Conservation (phyloP, 306 rosid genomes). For the Dalbergia oliveri region DNA sequence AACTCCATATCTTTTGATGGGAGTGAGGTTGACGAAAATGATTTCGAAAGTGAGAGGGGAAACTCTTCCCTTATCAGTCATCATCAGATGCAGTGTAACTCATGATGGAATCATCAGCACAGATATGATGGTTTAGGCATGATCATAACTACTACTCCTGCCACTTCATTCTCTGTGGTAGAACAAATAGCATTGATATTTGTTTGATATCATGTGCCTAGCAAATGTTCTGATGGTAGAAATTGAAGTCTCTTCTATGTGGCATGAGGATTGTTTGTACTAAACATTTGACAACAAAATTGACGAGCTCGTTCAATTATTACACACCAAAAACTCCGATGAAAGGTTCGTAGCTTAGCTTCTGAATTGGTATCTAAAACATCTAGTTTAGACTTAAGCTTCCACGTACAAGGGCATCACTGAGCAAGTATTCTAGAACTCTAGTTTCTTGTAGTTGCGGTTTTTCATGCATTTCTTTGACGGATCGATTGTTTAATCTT, state of each 20-base stretch:
- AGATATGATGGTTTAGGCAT: conserved; percentile 26
- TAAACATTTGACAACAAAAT: conserved; percentile 45
- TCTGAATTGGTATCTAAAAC: neutral
- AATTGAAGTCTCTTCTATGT: conserved; percentile 20
- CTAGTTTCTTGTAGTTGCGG: no score
- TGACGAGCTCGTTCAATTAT: conserved; percentile 71
- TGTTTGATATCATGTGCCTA: conserved; percentile 15
- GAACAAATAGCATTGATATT: conserved; percentile 39
- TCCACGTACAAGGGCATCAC: no score
- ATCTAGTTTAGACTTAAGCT: neutral
- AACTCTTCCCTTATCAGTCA: conserved; percentile 39
- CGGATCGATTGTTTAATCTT: no score
- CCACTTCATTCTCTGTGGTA: conserved; percentile 42
- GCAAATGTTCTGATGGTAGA: conserved; percentile 39
- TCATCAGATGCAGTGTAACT: conserved; percentile 44
- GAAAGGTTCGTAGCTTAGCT: neutral
- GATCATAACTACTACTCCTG: conserved; percentile 33
- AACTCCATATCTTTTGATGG: conserved; percentile 60
- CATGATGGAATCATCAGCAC: neutral
- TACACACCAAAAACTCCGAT: neutral
- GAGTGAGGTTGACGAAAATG: conserved; percentile 66
- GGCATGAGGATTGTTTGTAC: conserved; percentile 44
- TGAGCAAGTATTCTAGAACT: no score
- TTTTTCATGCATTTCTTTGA: no score
- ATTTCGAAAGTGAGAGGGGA: conserved; percentile 52